Base-by-base conservation (phyloP, 352 stramenopile species). In the Globisporangium heterothallicum region DNA sequence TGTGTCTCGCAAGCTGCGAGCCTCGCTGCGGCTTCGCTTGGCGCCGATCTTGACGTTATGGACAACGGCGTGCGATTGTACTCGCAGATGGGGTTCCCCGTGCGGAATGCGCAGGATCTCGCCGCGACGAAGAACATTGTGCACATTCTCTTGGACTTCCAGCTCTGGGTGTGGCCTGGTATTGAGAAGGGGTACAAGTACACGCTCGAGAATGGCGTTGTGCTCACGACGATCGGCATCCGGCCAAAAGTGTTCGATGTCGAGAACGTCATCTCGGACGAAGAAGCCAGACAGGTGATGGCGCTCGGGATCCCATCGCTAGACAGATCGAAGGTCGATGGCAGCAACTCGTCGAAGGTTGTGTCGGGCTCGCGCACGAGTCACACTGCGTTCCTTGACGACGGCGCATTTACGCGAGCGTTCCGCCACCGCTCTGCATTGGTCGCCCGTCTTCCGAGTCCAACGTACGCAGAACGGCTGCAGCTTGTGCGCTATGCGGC, bases 101-200 rank as follows among this genome's bases (percentile, higher is more conserved):
- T 92, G 41, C 74, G 71, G 34, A 79, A 68, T 24, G 56, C 53
- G 0, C 29, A 69, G 12, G 78, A 86, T 6, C 59, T 90, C 29
- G 59, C 43, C 10, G 56, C 64, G 9, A 60, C 73, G n/a, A 72
- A 74, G 35, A 72, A 79, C 41, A 78, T 87, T 8, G 78, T 88
- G 25, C 80, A 93, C 46, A 64, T 93, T 24, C 46, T 93, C 56
- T 52, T 93, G 42, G 83, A 93, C 48, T 91, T 88, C 61, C 80
- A 93, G 63, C 53, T 88, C 46, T 92, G 81, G 78, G 63, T 83
- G 24, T 92, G 78, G 81, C 78, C 81, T 0, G 78, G 78, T 32
- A 90, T 92, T 58, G 56, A 83, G 58, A 83, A 85, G 44, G 83
- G 83, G 10, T 61, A 90, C 68, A 75, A 72, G 56, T 91, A 89